Conservation (phyloP, 2,329 filamentous ascomycete genomes). For the Cercospora sp. region DNA sequence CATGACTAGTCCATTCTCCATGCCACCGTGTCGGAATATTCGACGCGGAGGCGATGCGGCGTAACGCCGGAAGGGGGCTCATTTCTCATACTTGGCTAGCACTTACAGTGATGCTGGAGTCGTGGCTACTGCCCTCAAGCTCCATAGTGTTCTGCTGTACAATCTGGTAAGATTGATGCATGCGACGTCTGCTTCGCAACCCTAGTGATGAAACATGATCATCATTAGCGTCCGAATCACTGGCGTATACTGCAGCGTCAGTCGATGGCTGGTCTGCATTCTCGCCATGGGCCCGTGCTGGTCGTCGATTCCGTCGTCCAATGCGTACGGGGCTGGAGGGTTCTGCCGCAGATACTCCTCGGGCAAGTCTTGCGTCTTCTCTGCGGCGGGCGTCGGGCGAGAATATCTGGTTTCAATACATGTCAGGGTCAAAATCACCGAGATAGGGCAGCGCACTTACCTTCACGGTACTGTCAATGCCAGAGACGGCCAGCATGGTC, state of each 20-base stretch:
- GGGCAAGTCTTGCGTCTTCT: conserved; percentile 56
- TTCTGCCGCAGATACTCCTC: conserved; percentile 57
- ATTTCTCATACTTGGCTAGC: background rate
- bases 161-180: conserved; percentile 62
- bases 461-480: conserved; percentile 46
- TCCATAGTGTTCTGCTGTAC: conserved; percentile 62
- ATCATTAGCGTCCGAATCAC: conserved; percentile 36
- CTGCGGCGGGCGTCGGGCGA: conserved; percentile 60
- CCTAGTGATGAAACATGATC: conserved; percentile 46
- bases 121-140: conserved; percentile 57
- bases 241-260: conserved; percentile 34
- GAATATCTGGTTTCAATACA: conserved; percentile 72
- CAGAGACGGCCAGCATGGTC: conserved; percentile 64
- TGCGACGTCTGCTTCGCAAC: conserved; percentile 57
- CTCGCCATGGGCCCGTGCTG: background rate
- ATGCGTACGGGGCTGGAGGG: conserved; percentile 33
- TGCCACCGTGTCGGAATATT: background rate
- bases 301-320: conserved; percentile 18
- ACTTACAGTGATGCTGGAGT: conserved; percentile 56
- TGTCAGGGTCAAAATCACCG: conserved; percentile 63
- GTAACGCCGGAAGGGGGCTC: background rate
- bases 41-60: background rate
- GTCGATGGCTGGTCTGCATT: conserved; percentile 20
- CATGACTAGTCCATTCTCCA: background rate
- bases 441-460: conserved; percentile 37